Evolutionary conservation across 2,329 filamentous ascomycete genomes (phyloP).

Genomic region (Fusarium chuoi): DNA sequence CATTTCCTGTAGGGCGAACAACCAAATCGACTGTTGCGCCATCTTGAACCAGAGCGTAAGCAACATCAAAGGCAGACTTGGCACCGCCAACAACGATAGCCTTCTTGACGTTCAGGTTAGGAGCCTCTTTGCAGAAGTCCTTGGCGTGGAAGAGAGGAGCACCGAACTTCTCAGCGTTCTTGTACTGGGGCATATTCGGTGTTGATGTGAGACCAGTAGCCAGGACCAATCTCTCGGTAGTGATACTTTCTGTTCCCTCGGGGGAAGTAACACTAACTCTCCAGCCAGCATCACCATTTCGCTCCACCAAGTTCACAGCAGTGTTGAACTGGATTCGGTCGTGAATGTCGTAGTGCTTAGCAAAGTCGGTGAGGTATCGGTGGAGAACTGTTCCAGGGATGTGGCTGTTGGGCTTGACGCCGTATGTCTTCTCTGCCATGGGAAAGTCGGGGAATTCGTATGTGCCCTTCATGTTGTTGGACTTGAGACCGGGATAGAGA

Average conservation of each 20-base stretch:
- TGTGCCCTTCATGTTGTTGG: constrained; percentile 71
- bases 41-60: constrained; percentile 62
- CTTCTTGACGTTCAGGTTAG: constrained; percentile 47
- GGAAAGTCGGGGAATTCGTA: constrained; percentile 74
- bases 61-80: constrained; percentile 69
- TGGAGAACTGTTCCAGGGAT: constrained; percentile 52
- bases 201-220: constrained; percentile 61
- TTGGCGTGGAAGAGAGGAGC: constrained; percentile 56
- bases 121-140: constrained; percentile 51
- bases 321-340: constrained; percentile 61
- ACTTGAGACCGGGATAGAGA: constrained; percentile 68
- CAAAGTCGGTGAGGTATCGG: constrained; percentile 51
- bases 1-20: constrained; percentile 60
- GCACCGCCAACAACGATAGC: constrained; percentile 63
- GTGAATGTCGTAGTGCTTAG: constrained; percentile 59
- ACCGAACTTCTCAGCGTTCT: constrained; percentile 50
- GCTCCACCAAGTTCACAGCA: constrained; percentile 57
- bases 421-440: constrained; percentile 61
- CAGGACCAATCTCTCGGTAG: constrained; percentile 57
- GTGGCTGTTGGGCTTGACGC: constrained; percentile 47
- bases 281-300: constrained; percentile 32
- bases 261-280: constrained; percentile 22
- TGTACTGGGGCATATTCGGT: constrained; percentile 54
- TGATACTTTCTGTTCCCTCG: constrained; percentile 16
- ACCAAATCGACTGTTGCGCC: constrained; percentile 62